Evolutionary conservation across 345 rosid genomes (phyloP).

Genomic region (Mangifera indica): DNA sequence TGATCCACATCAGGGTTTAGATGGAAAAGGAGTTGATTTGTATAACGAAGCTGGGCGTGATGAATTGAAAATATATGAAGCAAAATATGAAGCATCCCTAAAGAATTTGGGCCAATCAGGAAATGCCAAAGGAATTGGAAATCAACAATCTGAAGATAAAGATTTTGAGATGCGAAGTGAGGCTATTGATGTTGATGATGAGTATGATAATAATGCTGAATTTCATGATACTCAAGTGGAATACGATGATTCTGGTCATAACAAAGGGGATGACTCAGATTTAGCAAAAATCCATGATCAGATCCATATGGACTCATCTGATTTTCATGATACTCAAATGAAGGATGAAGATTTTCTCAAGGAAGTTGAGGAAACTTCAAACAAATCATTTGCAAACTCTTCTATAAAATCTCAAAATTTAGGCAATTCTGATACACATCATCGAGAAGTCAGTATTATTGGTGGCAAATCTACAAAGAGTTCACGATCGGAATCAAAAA

Average conservation of each 20-base stretch:
- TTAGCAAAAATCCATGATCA: conserved; percentile 22
- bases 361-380: conserved; percentile 36
- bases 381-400: conserved; percentile 28
- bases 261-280: conserved; percentile 30
- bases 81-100: conserved; percentile 75
- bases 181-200: conserved; percentile 40
- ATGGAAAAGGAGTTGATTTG: conserved; percentile 54
- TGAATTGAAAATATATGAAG: conserved; percentile 76
- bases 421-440: conserved; percentile 22
- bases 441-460: conserved; percentile 18
- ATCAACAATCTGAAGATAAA: conserved; percentile 27
- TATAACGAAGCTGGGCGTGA: conserved; percentile 90
- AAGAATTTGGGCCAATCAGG: conserved; percentile 35
- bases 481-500: conserved; percentile 48
- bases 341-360: conserved; percentile 37
- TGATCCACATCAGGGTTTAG: conserved; percentile 24
- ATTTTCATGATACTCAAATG: conserved; percentile 26
- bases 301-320: conserved; percentile 30
- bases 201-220: conserved; percentile 56
- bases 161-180: conserved; percentile 30
- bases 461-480: conserved; percentile 45
- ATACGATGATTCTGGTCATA: conserved; percentile 47
- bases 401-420: conserved; percentile 25
- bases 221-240: conserved; percentile 39
- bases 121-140: conserved; percentile 25